Conservation (phyloP, 1,284 basidiomycete genomes). For the Marasmius oreades region DNA sequence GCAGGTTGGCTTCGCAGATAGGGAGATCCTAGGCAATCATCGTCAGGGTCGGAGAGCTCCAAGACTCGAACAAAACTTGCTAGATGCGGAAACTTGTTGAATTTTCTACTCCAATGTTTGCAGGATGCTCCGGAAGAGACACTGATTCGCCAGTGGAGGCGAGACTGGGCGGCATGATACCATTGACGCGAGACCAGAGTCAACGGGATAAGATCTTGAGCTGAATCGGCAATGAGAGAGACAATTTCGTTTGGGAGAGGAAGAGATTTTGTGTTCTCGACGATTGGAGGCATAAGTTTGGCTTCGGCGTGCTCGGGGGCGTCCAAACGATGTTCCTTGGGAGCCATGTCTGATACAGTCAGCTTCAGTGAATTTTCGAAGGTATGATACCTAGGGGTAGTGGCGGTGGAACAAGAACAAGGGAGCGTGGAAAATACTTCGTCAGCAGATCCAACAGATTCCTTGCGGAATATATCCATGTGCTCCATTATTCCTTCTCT, state of each 20-base stretch:
- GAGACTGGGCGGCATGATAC: neutral
- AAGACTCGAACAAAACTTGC: neutral
- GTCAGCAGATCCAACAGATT: too few species aligned
- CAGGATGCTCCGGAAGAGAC: neutral
- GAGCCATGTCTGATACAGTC: too few species aligned
- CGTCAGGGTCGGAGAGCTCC: neutral
- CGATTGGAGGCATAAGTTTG: too few species aligned
- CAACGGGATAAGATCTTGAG: neutral
- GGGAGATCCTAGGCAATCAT: neutral
- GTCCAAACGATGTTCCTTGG: too few species aligned
- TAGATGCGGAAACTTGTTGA: neutral
- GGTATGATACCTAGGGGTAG: too few species aligned
- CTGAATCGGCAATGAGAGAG: neutral
- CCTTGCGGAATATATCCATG: too few species aligned
- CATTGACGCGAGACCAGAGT: neutral
- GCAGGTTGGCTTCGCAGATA: neutral
- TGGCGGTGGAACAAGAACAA: too few species aligned
- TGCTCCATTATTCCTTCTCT: too few species aligned
- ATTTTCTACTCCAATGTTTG: neutral
- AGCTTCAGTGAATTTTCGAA: too few species aligned
- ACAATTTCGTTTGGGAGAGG: neutral
- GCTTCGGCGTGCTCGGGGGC: too few species aligned
- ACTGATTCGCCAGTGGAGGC: neutral
- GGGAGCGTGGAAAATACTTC: too few species aligned
- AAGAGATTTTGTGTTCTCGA: too few species aligned